phyloP scores from a whole-genome alignment of 2,329 filamentous ascomycete genomes.

The Neopestalotiopsis sp. region DNA sequence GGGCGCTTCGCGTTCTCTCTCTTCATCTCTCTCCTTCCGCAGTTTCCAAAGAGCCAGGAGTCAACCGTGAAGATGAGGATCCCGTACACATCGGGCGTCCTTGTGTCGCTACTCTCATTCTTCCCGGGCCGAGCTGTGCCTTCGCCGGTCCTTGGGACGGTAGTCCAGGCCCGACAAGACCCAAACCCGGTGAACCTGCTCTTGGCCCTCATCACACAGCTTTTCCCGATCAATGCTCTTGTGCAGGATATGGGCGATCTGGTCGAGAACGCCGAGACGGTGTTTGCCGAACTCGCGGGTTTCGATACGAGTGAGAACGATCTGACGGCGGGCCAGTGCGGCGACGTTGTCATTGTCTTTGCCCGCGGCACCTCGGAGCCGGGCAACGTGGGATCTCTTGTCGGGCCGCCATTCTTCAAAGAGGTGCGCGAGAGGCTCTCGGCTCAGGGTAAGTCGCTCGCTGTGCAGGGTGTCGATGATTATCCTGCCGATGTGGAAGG shows the following conservation, averaged over 20 bases:
- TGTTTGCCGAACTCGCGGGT: constrained; percentile 4
- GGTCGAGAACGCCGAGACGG: constrained; percentile 12
- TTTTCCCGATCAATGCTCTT: constrained; percentile 11
- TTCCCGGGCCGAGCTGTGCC: not conserved
- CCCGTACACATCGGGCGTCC: not conserved
- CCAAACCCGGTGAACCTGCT: constrained; percentile 5
- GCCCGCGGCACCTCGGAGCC: constrained; percentile 20
- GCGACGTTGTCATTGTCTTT: constrained; percentile 19
- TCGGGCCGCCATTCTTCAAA: constrained; percentile 19
- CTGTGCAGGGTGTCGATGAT: constrained; percentile 19
- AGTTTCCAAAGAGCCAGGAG: too few species aligned
- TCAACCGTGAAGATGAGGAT: not conserved
- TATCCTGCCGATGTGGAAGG: constrained; percentile 13
- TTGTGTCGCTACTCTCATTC: not conserved
- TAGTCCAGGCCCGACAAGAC: not conserved
- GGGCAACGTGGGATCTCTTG: constrained; percentile 18
- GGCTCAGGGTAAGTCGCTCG: not conserved
- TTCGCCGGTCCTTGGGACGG: not conserved
- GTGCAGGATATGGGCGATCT: constrained; percentile 2
- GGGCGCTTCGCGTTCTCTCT: too few species aligned
- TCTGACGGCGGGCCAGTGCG: constrained; percentile 12
- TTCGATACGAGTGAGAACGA: constrained; percentile 18
- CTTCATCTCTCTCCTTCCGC: not conserved
- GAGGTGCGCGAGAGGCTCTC: not conserved
- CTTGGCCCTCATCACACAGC: constrained; percentile 13